These are phyloP conservation scores for Phytophthora brassicae DNA, from an alignment of 352 stramenopile genomes.

Conservation along the genomic window DNA sequence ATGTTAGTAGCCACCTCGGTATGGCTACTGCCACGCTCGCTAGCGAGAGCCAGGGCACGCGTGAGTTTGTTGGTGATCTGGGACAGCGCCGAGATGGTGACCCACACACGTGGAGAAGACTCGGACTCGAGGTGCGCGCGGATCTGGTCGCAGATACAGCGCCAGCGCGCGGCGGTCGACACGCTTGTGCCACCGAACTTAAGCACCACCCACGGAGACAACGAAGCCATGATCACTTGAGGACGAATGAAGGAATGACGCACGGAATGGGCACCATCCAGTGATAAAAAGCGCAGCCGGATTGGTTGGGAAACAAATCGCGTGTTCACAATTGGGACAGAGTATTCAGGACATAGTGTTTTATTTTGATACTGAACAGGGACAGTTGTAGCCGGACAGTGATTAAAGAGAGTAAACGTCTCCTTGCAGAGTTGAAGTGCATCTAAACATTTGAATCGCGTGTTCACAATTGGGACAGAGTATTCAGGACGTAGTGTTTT, in stretches of 20 bases:
- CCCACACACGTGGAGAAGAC: conserved; percentile 64
- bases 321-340: conserved; percentile 18
- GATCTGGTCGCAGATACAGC: conserved; percentile 77
- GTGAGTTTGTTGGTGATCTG: conserved; percentile 89
- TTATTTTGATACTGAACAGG: not conserved
- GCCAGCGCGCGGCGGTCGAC: conserved; percentile 75
- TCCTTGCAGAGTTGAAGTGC: conserved; percentile 19
- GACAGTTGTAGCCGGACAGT: conserved; percentile 5
- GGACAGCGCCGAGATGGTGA: conserved; percentile 87
- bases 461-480: conserved; percentile 16
- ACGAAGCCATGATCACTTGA: conserved; percentile 11
- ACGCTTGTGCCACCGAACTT: conserved; percentile 91
- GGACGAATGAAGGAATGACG: conserved; percentile 23
- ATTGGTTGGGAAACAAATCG: conserved; percentile 25
- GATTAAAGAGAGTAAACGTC: conserved; percentile 17
- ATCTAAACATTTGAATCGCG: conserved; percentile 27
- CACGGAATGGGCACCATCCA: conserved; percentile 17
- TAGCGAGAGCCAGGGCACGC: conserved; percentile 50
- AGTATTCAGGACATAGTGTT: not conserved
- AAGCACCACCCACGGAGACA: conserved; percentile 75
- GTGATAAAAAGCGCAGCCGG: conserved; percentile 10
- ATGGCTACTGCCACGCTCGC: conserved; percentile 40
- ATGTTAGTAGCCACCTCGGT: conserved; percentile 48
- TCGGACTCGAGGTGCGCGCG: conserved; percentile 47
- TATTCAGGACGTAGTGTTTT: not conserved